Evolutionary conservation across 306 rosid genomes (phyloP), one percentile per base, ranked within the genome.

Genomic region (Pterocarpus macrocarpus): DNA sequence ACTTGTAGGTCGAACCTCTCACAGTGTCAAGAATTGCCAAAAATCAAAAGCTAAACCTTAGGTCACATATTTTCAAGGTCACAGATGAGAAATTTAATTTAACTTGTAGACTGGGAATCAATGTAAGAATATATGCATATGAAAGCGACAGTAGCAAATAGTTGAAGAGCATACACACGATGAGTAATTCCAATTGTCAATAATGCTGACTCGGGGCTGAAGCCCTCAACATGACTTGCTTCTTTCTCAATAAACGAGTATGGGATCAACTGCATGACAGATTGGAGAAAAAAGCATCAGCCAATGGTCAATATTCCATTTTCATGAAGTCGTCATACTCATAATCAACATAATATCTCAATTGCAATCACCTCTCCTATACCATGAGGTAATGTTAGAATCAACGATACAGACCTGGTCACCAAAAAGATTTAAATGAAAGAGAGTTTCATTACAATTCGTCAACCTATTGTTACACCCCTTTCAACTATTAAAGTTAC

Each of bases 141-240:
- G 2, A 73, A 71, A 77, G 61, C 14, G 53, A 70, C 43, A 8
- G 35, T 16, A 41, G 14, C 33, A 69, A 39, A 22, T 22, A 39
- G n/a, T 66, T 36, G 43, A 76, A 74, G 71, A 77, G 69, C 41
- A 77, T 63, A 76, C 86, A 35, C 85, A 95, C 99, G 94, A 90
- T 97, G 75, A 95, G 97, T 63, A 0, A 97, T 97, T 44, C 99
- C 99, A 50, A 95, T 85, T n/a, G 99, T 95, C 79, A 95, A 97
- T 10, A 91, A 59, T 1, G 99, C 99, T 76, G 91, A 81, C 83
- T 93, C 99, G 0, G 97, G 99, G 89, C 97, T 95, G 75, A 95
- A 95, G 56, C 99, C 99, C 81, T 95, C 95, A 22, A 22, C 28
- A 22, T 22, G 97, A 83, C 97, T 95, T 56, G 99, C 99, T 88